These are phyloP conservation scores for Trypanosoma lewisi DNA, from an alignment of 208 protist genomes.

Conservation along the genomic window DNA sequence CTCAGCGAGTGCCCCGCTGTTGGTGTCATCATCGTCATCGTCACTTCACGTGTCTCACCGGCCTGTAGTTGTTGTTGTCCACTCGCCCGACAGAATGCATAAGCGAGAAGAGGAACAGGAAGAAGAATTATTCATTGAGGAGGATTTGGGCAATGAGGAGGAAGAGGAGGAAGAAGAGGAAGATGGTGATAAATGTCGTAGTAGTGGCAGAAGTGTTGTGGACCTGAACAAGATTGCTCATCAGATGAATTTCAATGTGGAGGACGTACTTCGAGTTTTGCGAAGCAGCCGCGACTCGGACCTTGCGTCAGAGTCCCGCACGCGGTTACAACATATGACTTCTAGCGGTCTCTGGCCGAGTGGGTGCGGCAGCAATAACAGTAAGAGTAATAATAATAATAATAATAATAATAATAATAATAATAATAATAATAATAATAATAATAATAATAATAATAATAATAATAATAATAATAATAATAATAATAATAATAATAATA, in stretches of 20 bases:
- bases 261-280: slow-evolving; percentile 16
- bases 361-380: not conserved
- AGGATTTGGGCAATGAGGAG: not conserved
- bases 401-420: not conserved
- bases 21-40: not conserved
- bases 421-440: not conserved
- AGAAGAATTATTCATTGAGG: not conserved
- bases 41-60: no score
- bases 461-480: not conserved
- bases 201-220: not conserved
- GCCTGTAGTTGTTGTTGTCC: not conserved
- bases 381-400: not conserved
- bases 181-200: not conserved
- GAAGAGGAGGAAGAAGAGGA: not conserved
- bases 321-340: not conserved
- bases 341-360: no score
- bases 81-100: not conserved
- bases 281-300: not conserved
- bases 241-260: slow-evolving; percentile 12
- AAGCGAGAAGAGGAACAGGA: not conserved
- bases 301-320: not conserved
- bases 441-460: not conserved
- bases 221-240: slow-evolving; percentile 10
- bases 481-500: not conserved
- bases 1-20: not conserved